Conservation (phyloP, 768 basidiomycete genomes). For the Boletus barrowsii region DNA sequence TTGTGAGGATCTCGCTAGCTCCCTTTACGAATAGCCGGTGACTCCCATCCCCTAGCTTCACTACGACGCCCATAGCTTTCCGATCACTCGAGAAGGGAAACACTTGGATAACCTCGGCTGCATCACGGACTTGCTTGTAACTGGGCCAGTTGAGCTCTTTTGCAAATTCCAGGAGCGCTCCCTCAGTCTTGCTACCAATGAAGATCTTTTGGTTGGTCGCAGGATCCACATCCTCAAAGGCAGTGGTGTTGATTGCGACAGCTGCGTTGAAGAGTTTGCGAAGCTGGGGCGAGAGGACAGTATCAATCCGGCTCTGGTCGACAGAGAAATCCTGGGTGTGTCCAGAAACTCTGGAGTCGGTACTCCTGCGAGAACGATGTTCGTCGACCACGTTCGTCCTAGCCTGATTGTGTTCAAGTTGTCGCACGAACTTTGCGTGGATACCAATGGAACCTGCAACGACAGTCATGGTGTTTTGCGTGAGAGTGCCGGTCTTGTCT, state of each 20-base stretch:
- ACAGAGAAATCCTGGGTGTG: slow-evolving; percentile 78
- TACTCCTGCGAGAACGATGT: slow-evolving; percentile 28
- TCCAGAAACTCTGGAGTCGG: slow-evolving; percentile 34
- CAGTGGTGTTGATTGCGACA: slow-evolving; percentile 90
- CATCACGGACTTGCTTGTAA: slow-evolving; percentile 65
- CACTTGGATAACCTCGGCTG: slow-evolving; percentile 69
- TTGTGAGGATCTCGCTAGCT: too few species aligned
- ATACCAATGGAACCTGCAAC: slow-evolving; percentile 95
- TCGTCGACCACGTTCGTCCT: slow-evolving; percentile 71
- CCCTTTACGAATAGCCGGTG: slow-evolving; percentile 87
- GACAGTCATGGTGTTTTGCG: slow-evolving; percentile 92
- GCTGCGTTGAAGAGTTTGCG: slow-evolving; percentile 74
- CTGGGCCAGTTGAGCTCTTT: slow-evolving; percentile 75
- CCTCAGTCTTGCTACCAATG: slow-evolving; percentile 94
- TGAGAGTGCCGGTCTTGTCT: slow-evolving; percentile 96
- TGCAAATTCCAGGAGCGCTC: slow-evolving; percentile 82
- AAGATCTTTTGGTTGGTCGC: slow-evolving; percentile 61
- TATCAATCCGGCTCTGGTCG: slow-evolving; percentile 70
- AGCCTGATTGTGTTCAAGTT: slow-evolving; percentile 64
- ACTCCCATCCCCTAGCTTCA: slow-evolving; percentile 48
- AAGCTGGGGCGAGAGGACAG: slow-evolving; percentile 57
- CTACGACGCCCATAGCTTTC: slow-evolving; percentile 92
- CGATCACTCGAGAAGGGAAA: slow-evolving; percentile 91
- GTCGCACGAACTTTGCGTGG: slow-evolving; percentile 88
- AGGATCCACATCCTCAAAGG: slow-evolving; percentile 78